Conservation (phyloP, 2,329 filamentous ascomycete species). For the Talaromyces sp. region DNA sequence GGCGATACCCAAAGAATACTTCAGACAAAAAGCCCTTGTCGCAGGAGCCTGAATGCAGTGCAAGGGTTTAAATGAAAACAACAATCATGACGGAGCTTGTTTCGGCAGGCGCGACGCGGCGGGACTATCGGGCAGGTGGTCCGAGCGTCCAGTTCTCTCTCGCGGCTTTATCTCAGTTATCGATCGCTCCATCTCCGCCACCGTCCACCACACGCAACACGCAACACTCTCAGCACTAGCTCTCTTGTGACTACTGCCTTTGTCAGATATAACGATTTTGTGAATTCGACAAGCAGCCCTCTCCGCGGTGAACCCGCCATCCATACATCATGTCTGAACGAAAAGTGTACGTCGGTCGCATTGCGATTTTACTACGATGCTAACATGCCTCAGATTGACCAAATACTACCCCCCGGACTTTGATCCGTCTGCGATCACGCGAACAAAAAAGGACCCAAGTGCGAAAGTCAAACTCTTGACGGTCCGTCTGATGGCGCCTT, state of each 20-base stretch:
- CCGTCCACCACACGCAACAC: neutral
- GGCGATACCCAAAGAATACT: neutral
- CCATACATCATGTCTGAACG: constrained; percentile 69
- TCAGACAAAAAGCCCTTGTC: neutral
- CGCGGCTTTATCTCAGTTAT: neutral
- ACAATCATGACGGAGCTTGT: neutral
- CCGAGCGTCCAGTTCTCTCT: neutral
- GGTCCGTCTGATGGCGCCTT: constrained; percentile 86
- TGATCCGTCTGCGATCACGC: constrained; percentile 75
- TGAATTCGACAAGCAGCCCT: neutral
- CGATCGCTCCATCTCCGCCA: neutral
- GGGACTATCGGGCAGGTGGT: neutral
- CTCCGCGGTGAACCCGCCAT: neutral
- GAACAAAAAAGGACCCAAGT: constrained; percentile 26
- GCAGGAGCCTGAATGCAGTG: neutral
- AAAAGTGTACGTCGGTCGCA: constrained; percentile 58
- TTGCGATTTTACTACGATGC: constrained; percentile 41
- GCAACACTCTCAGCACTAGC: neutral
- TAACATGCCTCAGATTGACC: constrained; percentile 14
- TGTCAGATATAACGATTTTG: no score
- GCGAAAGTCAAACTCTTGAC: constrained; percentile 56
- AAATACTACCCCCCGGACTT: constrained; percentile 69
- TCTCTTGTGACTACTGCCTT: neutral
- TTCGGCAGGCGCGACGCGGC: neutral
- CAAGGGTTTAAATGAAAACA: neutral